A percentile compares a stretch with the other conserved stretches of the same genome.
phyloP scores from a whole-genome alignment of 2,329 filamentous ascomycete species.

The Penicillium decumbens region DNA sequence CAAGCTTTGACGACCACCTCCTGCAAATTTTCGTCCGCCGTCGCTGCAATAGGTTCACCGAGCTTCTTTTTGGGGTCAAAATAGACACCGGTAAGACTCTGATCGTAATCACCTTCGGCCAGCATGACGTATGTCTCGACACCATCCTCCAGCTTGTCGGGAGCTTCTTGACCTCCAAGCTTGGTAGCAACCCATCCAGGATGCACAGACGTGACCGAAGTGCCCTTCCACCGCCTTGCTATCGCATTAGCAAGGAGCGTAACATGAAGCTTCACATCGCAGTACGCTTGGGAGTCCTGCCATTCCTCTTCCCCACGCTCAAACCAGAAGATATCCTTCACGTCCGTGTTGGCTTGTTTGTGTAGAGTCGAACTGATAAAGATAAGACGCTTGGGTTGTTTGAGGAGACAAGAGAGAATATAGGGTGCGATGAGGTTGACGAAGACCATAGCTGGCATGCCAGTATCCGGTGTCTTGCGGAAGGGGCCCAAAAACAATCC shows the following conservation, averaged over 20 bases:
- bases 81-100: constrained; percentile 17
- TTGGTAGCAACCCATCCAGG: constrained; percentile 53
- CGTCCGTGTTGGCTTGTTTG: constrained; percentile 39
- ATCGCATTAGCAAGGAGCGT: constrained; percentile 53
- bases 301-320: constrained; percentile 34
- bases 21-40: constrained; percentile 15
- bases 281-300: constrained; percentile 43
- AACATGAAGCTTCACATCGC: constrained; percentile 54
- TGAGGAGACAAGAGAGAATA: constrained; percentile 49
- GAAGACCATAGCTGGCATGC: constrained; percentile 47
- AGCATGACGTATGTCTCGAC: constrained; percentile 49
- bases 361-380: constrained; percentile 52
- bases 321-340: constrained; percentile 41
- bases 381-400: constrained; percentile 48
- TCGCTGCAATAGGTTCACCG: constrained; percentile 9
- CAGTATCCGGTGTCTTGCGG: constrained; percentile 40
- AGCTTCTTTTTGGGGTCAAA: constrained; percentile 21
- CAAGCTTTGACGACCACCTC: constrained; percentile 20
- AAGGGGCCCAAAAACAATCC: constrained; percentile 45
- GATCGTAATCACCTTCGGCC: constrained; percentile 31
- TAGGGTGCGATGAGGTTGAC: constrained; percentile 57
- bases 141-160: constrained; percentile 46
- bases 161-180: constrained; percentile 47
- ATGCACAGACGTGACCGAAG: constrained; percentile 46
- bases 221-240: constrained; percentile 43